A percentile compares a stretch with the other conserved stretches of the same genome.
Evolutionary conservation across 2,329 filamentous ascomycete species (phyloP).

Genomic region (Claviceps citrina): DNA sequence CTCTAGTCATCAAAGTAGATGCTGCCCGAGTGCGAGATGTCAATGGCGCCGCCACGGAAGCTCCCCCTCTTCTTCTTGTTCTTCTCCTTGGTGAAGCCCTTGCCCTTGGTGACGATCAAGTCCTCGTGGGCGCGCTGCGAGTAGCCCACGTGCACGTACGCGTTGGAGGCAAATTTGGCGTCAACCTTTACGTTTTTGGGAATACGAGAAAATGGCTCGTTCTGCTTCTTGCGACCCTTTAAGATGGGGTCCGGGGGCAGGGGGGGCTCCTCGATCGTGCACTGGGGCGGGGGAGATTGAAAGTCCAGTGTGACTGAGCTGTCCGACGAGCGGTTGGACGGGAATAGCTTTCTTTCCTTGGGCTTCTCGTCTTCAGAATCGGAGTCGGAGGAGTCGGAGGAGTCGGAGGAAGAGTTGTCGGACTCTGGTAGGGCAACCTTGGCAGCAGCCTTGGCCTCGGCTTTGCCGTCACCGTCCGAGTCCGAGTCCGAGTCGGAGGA

Average conservation of each 20-base stretch:
- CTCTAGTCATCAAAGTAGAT: conserved; percentile 85
- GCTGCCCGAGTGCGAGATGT: conserved; percentile 65
- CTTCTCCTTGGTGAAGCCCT: conserved; percentile 99
- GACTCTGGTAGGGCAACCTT: conserved; percentile 12
- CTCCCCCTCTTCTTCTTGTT: conserved; percentile 93
- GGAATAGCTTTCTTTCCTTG: too few relatives aligned
- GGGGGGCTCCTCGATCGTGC: conserved; percentile 28
- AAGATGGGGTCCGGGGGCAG: conserved; percentile 35
- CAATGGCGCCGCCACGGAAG: conserved; percentile 79
- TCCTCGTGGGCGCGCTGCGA: conserved; percentile 79
- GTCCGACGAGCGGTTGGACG: conserved; percentile 21
- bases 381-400: conserved; percentile 18
- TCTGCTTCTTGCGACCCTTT: conserved; percentile 33
- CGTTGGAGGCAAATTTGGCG: conserved; percentile 58
- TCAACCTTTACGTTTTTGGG: conserved; percentile 54
- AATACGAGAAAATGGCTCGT: conserved; percentile 64
- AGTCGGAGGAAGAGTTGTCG: conserved; percentile 16
- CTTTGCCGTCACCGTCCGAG: conserved; percentile 5
- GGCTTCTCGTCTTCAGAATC: conserved; percentile 17
- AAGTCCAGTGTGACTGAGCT: conserved; percentile 37
- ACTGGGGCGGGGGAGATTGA: conserved; percentile 25
- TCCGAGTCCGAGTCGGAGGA: conserved; percentile 12
- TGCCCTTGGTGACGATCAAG: conserved; percentile 79
- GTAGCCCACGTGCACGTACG: conserved; percentile 72
- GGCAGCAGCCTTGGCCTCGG: conserved; percentile 12